Evolutionary conservation across 1,284 basidiomycete genomes (phyloP).

Genomic region (Ustilago trichophora): DNA sequence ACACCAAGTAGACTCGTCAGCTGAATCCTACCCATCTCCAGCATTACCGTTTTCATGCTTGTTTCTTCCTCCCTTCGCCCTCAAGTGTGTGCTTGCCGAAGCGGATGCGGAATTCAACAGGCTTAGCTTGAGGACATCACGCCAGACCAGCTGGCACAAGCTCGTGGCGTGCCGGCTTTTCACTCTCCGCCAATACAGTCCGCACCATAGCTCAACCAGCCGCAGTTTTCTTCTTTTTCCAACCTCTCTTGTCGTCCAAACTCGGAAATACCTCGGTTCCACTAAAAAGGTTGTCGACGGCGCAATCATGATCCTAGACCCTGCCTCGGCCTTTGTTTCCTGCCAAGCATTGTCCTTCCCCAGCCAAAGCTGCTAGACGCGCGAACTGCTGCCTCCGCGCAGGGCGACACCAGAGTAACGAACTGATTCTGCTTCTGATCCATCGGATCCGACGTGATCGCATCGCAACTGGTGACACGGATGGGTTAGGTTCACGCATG

Average conservation of each 20-base stretch:
- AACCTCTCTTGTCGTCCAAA: neutral
- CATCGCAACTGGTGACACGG: no score
- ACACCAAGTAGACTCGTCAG: neutral
- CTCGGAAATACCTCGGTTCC: conserved; percentile 14
- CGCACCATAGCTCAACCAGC: neutral
- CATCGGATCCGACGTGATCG: no score
- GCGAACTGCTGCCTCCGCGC: no score
- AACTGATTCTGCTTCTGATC: no score
- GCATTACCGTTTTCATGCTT: no score
- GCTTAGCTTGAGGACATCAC: neutral
- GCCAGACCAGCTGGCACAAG: conserved; percentile 1
- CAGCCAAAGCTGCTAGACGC: no score
- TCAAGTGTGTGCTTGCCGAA: neutral
- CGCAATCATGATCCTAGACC: conserved; percentile 1
- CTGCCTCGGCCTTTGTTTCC: no score
- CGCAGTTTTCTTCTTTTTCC: neutral
- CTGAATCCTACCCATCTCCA: neutral
- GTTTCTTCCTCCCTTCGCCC: neutral
- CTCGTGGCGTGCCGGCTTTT: neutral
- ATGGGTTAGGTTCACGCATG: no score
- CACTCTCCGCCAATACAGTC: conserved; percentile 2
- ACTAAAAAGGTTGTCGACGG: neutral
- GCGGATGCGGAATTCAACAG: neutral
- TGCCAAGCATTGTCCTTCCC: no score
- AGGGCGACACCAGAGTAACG: no score